Base-by-base conservation (phyloP, 2,329 filamentous ascomycete species). In the Cladosporium phlei region DNA sequence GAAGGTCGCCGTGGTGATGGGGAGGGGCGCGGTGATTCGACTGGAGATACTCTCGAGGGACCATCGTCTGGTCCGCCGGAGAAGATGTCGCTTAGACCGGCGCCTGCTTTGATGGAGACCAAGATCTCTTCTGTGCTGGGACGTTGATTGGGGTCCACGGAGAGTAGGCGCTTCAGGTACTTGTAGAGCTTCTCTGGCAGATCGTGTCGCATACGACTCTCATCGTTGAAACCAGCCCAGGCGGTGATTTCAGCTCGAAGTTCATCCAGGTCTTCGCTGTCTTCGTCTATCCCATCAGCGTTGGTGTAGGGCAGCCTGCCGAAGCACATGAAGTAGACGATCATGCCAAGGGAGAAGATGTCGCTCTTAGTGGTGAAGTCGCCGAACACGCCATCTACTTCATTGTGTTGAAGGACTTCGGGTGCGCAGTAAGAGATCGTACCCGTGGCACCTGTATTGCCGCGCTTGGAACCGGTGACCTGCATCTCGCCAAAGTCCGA, bases 401-500 rank as follows among this genome's bases (percentile, higher is more conserved):
- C 67, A 27, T 76, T 83, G 55, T 78, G 78, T 40, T 78, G 82
- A 22, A 98, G 72, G 0, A 98, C 94, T 66, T 98, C 93, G 0
- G 93, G 93, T 0, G 93, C 93, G 66, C 93, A 98, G 66, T 96
- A 98, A 0, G 91, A 97, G 35, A 98, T 93, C 0, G 93, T 98
- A 1, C 93, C 93, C 0, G 93, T 98, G 0, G 89, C 86, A 1
- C 93, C 93, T 0, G 90, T 95, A 0, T 89, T 95, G 48, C 85
- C 86, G n/a, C 93, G 82, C 12, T 82, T 80, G 1, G 80, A 79
- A 59, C 91, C 85, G 55, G 90, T 86, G 2, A 83, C 78, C 63
- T 98, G 94, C 0, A 97, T 91, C 66, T 98, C 93, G 30, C 94
- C 93, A 69, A 98, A 98, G 64, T 98, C 93, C 64, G 91, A 97